Conservation (phyloP, 805 yeast species). For the Suhomyces tanzawaensis region DNA sequence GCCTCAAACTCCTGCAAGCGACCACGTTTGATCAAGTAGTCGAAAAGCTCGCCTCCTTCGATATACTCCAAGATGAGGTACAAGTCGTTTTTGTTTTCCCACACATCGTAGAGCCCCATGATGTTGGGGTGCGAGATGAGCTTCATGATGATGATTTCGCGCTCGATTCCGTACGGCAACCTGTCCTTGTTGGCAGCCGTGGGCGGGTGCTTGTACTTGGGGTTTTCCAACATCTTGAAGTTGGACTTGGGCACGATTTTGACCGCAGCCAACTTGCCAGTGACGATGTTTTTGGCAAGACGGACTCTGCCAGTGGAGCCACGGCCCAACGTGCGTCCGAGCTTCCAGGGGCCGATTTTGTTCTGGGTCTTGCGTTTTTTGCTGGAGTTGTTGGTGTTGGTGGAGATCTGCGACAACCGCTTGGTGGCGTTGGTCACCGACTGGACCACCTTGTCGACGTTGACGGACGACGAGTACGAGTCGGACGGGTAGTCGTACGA, state of each 20-base stretch:
- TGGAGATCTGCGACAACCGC: slow-evolving; percentile 48
- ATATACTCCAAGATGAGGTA: slow-evolving; percentile 92
- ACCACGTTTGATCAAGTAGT: slow-evolving; percentile 84
- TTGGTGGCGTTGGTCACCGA: slow-evolving; percentile 47
- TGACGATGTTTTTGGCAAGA: slow-evolving; percentile 79
- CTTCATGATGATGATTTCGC: slow-evolving; percentile 85
- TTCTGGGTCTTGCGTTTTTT: slow-evolving; percentile 48
- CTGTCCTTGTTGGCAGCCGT: slow-evolving; percentile 46
- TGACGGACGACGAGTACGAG: slow-evolving; percentile 9
- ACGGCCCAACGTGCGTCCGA: slow-evolving; percentile 90
- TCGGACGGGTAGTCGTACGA: slow-evolving; percentile 18
- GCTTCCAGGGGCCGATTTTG: slow-evolving; percentile 92
- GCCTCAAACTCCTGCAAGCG: slow-evolving; percentile 88
- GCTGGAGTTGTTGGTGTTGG: slow-evolving; percentile 39
- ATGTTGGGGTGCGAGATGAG: slow-evolving; percentile 75
- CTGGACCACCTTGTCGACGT: slow-evolving; percentile 42
- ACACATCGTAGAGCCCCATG: slow-evolving; percentile 75
- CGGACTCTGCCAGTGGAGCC: slow-evolving; percentile 97
- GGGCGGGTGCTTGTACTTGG: slow-evolving; percentile 39
- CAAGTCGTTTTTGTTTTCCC: slow-evolving; percentile 81
- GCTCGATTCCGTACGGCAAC: slow-evolving; percentile 79
- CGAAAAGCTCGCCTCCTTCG: slow-evolving; percentile 96
- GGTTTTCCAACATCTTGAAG: slow-evolving; percentile 49
- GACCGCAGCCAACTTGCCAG: slow-evolving; percentile 92
- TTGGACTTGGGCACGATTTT: slow-evolving; percentile 90